Evolutionary conservation across 257 asterid species (phyloP).

Genomic region (Buddleja alternifolia): DNA sequence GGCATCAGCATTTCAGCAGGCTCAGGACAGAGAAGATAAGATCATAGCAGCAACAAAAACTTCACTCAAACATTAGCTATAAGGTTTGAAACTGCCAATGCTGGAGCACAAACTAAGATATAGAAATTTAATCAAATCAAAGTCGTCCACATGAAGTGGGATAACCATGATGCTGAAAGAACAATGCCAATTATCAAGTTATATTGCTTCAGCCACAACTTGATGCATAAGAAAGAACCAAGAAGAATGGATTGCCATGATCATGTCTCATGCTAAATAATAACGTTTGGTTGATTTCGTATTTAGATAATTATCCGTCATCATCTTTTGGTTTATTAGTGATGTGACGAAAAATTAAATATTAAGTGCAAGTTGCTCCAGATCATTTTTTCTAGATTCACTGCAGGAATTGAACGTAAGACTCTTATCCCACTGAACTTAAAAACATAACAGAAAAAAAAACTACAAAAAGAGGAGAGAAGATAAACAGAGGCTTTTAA

Average conservation of each 20-base stretch:
- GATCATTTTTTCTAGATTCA: not conserved
- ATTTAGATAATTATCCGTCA: not conserved
- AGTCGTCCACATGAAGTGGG: not conserved
- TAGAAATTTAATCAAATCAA: not conserved
- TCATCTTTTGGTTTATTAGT: not conserved
- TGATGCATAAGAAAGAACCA: conserved; percentile 2
- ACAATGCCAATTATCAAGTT: not conserved
- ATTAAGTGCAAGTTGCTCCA: not conserved
- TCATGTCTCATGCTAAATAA: not conserved
- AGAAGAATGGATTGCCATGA: not conserved
- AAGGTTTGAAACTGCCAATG: not conserved
- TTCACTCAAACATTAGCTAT: not conserved
- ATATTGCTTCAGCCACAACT: not conserved
- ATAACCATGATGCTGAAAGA: not conserved
- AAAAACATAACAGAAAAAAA: no score
- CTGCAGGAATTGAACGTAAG: not conserved
- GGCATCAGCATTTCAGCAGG: conserved; percentile 15
- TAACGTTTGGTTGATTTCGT: not conserved
- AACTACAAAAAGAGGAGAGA: no score
- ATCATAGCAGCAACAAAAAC: conserved; percentile 13
- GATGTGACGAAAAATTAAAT: not conserved
- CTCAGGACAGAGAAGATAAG: not conserved
- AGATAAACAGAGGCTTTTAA: no score
- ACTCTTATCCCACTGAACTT: no score
- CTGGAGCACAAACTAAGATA: not conserved